Evolutionary conservation across 2,329 filamentous ascomycete genomes (phyloP).

Genomic region (Hirsutella minnesotensis): DNA sequence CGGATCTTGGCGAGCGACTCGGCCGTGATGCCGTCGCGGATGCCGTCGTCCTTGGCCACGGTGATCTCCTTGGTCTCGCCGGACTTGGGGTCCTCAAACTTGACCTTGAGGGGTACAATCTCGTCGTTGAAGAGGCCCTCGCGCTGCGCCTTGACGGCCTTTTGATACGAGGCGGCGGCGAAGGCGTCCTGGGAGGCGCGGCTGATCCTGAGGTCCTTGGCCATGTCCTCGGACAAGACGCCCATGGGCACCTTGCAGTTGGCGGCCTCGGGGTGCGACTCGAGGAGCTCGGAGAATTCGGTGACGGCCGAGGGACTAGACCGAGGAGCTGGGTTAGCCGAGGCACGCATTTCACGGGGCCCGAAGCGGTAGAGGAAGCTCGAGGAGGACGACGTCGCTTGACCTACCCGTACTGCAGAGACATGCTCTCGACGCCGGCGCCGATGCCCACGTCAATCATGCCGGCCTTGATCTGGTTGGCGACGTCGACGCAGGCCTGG

Average conservation of each 20-base stretch:
- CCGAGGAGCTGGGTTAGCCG: neutral
- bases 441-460: slow-evolving; percentile 96
- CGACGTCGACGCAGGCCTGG: slow-evolving; percentile 86
- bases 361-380: neutral
- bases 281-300: slow-evolving; percentile 85
- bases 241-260: slow-evolving; percentile 99
- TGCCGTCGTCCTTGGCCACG: slow-evolving; percentile 76
- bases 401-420: slow-evolving; percentile 62
- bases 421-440: slow-evolving; percentile 96
- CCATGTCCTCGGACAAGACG: slow-evolving; percentile 87
- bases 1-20: slow-evolving; percentile 87
- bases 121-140: slow-evolving; percentile 87
- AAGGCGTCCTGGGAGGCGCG: slow-evolving; percentile 80
- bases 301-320: slow-evolving; percentile 66
- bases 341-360: neutral
- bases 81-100: slow-evolving; percentile 83
- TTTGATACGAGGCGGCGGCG: slow-evolving; percentile 84
- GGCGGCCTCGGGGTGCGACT: slow-evolving; percentile 66
- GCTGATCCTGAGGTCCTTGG: slow-evolving; percentile 64
- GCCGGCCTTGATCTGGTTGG: slow-evolving; percentile 78
- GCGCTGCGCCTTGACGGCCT: slow-evolving; percentile 75
- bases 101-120: slow-evolving; percentile 75
- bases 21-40: slow-evolving; percentile 72
- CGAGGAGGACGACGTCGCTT: slow-evolving; percentile 7
- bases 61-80: slow-evolving; percentile 75